Base-by-base conservation (phyloP, 2,329 filamentous ascomycete genomes). In the Aspergillus sp. region DNA sequence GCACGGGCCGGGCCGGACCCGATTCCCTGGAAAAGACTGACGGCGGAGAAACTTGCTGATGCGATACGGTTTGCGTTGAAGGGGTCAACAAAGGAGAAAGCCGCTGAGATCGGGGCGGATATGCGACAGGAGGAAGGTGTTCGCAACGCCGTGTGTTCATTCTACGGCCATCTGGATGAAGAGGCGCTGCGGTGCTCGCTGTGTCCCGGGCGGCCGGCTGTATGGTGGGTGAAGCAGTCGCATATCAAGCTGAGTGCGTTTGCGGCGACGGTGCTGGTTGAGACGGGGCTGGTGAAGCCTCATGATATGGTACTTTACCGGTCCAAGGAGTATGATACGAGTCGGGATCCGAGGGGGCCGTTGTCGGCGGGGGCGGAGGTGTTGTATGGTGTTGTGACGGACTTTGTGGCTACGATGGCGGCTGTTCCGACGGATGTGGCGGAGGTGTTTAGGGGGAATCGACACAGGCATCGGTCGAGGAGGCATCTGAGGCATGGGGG, bases 361-460 rank as follows among this genome's bases (percentile, higher is more conserved):
- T 84, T 96, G 22, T 87, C 89, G 13, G 91, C 90, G 19, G 89
- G 86, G 15, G 87, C 91, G 0, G 85, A 86, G 45, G 90, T 92
- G 0, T 75, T 97, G 1, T 79, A 96, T n/a, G 89, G 89, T 5
- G 93, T 93, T n/a, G 80, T 95, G 47, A 87, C 89, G 24, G 89
- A 84, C 40, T 87, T 97, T 57, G 85, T 90, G 67, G 89, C 96
- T 83, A 90, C 91, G 1, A 82, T 96, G 41, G 90, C 90, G 1
- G 91, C 96, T 67, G 79, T 87, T 45, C 85, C 85, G 0, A 77
- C 80, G 15, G 82, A 85, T 46, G 79, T 86, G 4, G 34, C 48
- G 19, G 47, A 56, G 44, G 54, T 61, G 5, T 55, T 61, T 22
- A 45, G 52, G 3, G 53, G 49, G 8, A 51, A 55, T 50, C 34